A percentile compares a stretch with the other conserved stretches of the same genome.
Evolutionary conservation across 202 grass and related monocot genomes (phyloP).

Genomic region (Cymbopogon flexuosus): DNA sequence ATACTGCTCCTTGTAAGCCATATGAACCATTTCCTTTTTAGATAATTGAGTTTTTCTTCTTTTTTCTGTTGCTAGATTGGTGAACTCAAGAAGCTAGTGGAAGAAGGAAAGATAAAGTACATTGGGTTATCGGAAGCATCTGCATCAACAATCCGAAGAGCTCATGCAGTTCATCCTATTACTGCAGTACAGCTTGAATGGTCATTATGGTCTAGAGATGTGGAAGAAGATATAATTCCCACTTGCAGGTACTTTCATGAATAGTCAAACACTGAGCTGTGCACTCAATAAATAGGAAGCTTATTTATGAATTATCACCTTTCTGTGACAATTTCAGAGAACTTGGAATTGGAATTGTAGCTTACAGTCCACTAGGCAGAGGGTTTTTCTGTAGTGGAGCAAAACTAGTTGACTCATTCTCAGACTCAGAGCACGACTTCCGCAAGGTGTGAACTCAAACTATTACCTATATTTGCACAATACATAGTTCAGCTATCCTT

Average conservation of each 20-base stretch:
- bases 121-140: constrained; percentile 75
- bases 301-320: neutral
- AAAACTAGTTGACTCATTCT: constrained; percentile 37
- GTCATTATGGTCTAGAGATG: constrained; percentile 78
- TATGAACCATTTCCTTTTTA: neutral
- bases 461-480: neutral
- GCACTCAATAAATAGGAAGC: neutral
- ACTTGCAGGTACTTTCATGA: constrained; percentile 51
- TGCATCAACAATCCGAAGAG: constrained; percentile 64
- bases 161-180: constrained; percentile 69
- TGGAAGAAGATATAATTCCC: constrained; percentile 59
- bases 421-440: constrained; percentile 45
- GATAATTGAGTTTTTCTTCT: no score
- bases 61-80: constrained; percentile 26
- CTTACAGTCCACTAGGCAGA: constrained; percentile 59
- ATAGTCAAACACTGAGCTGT: neutral
- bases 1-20: neutral
- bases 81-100: constrained; percentile 63
- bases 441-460: constrained; percentile 49
- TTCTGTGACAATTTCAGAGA: constrained; percentile 41
- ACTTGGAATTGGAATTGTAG: constrained; percentile 70
- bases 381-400: constrained; percentile 56
- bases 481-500: neutral
- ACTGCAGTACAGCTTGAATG: constrained; percentile 69
- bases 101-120: constrained; percentile 80